A percentile compares a stretch with the other conserved stretches of the same genome.
These are phyloP conservation scores for Neurospora sp. DNA, from an alignment of 495 filamentous ascomycete genomes.

Conservation along the genomic window DNA sequence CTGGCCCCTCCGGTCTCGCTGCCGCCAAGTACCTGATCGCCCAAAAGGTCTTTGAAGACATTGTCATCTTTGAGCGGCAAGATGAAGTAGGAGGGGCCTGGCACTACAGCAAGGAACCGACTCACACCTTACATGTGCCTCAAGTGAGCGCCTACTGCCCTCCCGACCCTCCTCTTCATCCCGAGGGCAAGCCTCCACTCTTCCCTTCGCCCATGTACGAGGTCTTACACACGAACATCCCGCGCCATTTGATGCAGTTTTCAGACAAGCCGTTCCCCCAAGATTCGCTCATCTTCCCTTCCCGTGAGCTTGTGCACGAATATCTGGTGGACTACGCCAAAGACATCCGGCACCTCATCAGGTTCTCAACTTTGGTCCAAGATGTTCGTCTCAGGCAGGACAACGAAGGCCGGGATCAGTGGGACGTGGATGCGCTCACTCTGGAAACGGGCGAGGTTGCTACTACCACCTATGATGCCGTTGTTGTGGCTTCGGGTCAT, in stretches of 20 bases:
- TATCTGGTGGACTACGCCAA: conserved; percentile 69
- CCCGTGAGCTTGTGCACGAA: conserved; percentile 50
- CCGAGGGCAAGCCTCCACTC: conserved; percentile 27
- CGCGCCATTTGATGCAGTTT: conserved; percentile 69
- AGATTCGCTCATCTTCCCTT: conserved; percentile 60
- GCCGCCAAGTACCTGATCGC: conserved; percentile 66
- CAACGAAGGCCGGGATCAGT: conserved; percentile 25
- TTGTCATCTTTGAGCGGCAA: conserved; percentile 78
- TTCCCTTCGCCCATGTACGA: conserved; percentile 72
- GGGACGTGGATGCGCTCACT: conserved; percentile 43
- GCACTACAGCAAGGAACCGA: conserved; percentile 52
- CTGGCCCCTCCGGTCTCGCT: conserved; percentile 56
- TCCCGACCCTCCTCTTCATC: conserved; percentile 29
- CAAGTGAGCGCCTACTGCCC: conserved; percentile 30
- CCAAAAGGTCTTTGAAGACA: conserved; percentile 57
- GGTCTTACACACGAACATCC: conserved; percentile 75
- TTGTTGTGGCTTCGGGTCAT: conserved; percentile 78
- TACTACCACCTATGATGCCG: conserved; percentile 58
- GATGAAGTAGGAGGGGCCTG: conserved; percentile 67
- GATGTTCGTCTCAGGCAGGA: conserved; percentile 20
- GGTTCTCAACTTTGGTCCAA: conserved; percentile 32
- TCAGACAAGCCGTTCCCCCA: conserved; percentile 57
- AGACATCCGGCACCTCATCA: conserved; percentile 42
- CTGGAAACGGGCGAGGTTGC: conserved; percentile 25
- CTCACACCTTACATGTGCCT: conserved; percentile 24